A percentile compares a stretch with the other conserved stretches of the same genome.
Conservation (phyloP, 768 basidiomycete species). For the Lactifluus subvellereus region DNA sequence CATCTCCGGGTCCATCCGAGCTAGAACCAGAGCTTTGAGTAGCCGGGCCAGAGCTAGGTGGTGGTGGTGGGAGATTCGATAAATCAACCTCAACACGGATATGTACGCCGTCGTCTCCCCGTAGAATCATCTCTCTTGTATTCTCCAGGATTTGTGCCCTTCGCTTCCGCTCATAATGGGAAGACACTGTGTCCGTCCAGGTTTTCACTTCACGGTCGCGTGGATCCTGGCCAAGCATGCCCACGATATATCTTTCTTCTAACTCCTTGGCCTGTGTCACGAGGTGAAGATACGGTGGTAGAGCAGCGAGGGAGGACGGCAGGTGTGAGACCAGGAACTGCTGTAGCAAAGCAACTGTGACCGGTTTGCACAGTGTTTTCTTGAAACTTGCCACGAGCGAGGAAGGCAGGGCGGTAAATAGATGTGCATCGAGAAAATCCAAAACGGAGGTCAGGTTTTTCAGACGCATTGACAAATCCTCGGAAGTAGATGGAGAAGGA, state of each 20-base stretch:
- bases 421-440: constrained; percentile 52
- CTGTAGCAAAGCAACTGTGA: constrained; percentile 56
- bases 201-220: constrained; percentile 50
- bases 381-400: constrained; percentile 43
- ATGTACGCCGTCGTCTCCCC: constrained; percentile 33
- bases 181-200: constrained; percentile 64
- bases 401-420: constrained; percentile 53
- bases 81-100: constrained; percentile 33
- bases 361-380: constrained; percentile 54
- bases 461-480: constrained; percentile 40
- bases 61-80: not conserved
- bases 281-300: constrained; percentile 59
- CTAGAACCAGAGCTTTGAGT: constrained; percentile 13
- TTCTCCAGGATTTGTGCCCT: constrained; percentile 58
- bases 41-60: not conserved
- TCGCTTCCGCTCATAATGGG: constrained; percentile 76
- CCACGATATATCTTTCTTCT: constrained; percentile 51
- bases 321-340: constrained; percentile 64
- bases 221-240: constrained; percentile 43
- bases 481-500: constrained; percentile 39
- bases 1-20: constrained; percentile 20
- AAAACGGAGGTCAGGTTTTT: constrained; percentile 51
- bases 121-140: constrained; percentile 52
- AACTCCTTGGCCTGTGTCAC: constrained; percentile 55
- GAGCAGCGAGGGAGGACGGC: constrained; percentile 53